Base-by-base conservation (phyloP, 1,139 yeast genomes). In the Suhomyces bolitotheri region DNA sequence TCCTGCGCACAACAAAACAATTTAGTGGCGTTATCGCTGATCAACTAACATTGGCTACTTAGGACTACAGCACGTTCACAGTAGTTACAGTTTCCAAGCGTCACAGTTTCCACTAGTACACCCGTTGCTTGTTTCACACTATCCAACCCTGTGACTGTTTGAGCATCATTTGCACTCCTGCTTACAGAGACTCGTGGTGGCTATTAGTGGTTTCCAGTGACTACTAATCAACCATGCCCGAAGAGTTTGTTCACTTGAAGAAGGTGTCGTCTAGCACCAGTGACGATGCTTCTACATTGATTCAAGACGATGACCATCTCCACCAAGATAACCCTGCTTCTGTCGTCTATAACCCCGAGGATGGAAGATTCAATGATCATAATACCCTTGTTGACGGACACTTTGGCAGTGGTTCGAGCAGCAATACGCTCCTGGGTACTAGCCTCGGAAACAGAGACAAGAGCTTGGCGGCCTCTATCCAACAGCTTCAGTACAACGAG, bases 401-500 rank as follows among this genome's bases (percentile, higher is more conserved):
- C 16, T 43, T 37, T 9, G 62, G 60, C 3, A 12, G 32, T 16
- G 34, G 45, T 15, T 31, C 40, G 16, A 17, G 20, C 20, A 17
- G 20, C 20, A 7, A 6, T 6, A 8, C 20, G 20, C 7, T 17
- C 20, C 8, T 8, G 6, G 34, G 20, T 20, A 27, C 38, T 22
- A 25, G 25, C 20, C 16, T 25, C 31, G 36, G 21, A 11, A 31
- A 33, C 9, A 33, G 38, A 21, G 44, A 47, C 16, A 45, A 45
- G 16, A 48, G 54, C 7, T 43, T 67, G 26, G 58, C 68, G 49
- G 59, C 80, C 13, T 79, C 83, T 29, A 54, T 81, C 16, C 77
- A 79, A 41, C 94, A 86, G 50, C 57, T 80, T 19, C 82, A 78
- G 40, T 87, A 83, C 57, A 84, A 84, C 51, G 79, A 80, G 44